Evolutionary conservation across 371 early-diverging fungal genomes (phyloP).

Genomic region (Apophysomyces ossiformis): DNA sequence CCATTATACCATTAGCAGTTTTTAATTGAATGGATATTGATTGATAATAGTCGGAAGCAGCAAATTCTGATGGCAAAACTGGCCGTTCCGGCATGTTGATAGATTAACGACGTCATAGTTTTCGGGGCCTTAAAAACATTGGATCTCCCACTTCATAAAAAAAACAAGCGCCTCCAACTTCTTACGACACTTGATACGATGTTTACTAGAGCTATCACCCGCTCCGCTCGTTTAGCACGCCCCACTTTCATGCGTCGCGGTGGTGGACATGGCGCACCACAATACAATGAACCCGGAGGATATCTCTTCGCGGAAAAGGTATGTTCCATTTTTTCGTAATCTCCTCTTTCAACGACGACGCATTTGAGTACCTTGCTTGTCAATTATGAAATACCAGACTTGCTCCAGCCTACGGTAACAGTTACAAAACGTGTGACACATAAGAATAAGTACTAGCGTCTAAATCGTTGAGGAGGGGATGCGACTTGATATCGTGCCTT

Average conservation of each 20-base stretch:
- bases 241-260: constrained; percentile 54
- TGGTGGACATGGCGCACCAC: constrained; percentile 57
- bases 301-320: constrained; percentile 74
- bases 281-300: constrained; percentile 68
- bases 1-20: too few relatives aligned
- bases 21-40: too few relatives aligned
- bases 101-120: too few relatives aligned
- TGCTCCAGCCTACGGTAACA: too few relatives aligned
- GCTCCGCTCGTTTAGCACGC: constrained; percentile 55
- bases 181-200: constrained; percentile 18
- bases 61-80: too few relatives aligned
- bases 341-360: constrained; percentile 8
- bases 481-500: neutral
- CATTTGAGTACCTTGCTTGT: neutral
- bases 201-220: constrained; percentile 52
- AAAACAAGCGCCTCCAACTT: neutral
- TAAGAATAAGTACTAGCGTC: too few relatives aligned
- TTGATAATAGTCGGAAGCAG: too few relatives aligned
- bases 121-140: neutral
- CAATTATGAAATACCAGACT: too few relatives aligned
- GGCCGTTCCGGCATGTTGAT: too few relatives aligned
- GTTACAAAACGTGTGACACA: too few relatives aligned
- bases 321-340: constrained; percentile 17
- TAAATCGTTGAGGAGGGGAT: too few relatives aligned
- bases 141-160: neutral